Evolutionary conservation across 163 green algal species (phyloP), one percentile per base, ranked within the genome.

Genomic region (Picocystis sp.): DNA sequence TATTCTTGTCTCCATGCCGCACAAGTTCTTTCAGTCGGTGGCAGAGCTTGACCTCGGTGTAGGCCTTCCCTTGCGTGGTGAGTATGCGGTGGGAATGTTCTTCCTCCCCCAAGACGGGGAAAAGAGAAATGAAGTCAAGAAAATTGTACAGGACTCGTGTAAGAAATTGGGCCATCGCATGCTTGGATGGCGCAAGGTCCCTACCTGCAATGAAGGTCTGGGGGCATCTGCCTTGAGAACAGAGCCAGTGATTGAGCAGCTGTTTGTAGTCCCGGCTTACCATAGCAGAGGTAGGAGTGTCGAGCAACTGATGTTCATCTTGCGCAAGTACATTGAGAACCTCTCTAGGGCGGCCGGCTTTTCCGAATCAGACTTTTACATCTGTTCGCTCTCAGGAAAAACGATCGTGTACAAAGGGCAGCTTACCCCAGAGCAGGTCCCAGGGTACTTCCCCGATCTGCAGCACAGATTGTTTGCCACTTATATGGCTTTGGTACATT

Each of bases 361-460:
- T 11, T 59, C 34, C 29, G 70, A 86, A 38, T 74, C 88, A 38
- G 81, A 91, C 49, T 69, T 60, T 61, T 93, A 92, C 70, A 79
- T 85, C 65, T 87, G 74, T 63, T 84, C 75, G 33, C 63, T 92
- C 38, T 87, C 75, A 43, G 78, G 68, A 2, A 70, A 70, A 46
- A 96, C 86, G 5, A 71, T 96, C 14, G 82, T 95, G 35, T 96
- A 96, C 78, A 96, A 96, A 72, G 87, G 87, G 6, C 87, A 96
- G 78, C 86, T 96, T 11, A 93, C 78, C 15, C 80, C 87, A 1
- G 76, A 74, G 50, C 82, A 92, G 69, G 77, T 96, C 6, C 58
- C 65, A 2, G 41, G 52, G n/a, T 96, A 95, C 74, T 95, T 76
- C 66, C 62, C 63, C 9, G 87, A 96, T 70, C 71, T 96, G 43